Conservation (phyloP, 2,329 filamentous ascomycete genomes). For the Fusarium guadeloupense region DNA sequence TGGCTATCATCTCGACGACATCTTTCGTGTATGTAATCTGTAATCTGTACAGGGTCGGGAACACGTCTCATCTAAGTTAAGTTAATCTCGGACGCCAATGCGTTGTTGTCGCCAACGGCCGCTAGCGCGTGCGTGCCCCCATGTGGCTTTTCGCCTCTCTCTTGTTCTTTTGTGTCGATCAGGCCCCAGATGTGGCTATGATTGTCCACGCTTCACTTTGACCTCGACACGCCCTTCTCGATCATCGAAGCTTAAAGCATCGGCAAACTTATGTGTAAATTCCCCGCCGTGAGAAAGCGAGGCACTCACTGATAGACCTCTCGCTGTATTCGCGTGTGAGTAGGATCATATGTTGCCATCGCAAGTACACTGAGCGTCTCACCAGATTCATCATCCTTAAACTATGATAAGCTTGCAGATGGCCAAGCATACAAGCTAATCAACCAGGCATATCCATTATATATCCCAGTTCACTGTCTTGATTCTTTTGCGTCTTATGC, state of each 20-base stretch:
- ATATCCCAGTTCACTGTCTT: constrained; percentile 1
- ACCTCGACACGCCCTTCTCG: constrained; percentile 19
- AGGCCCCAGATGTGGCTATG: constrained; percentile 9
- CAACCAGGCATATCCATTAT: neutral
- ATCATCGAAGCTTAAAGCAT: constrained; percentile 6
- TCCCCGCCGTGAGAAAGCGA: neutral
- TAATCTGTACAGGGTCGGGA: constrained; percentile 21
- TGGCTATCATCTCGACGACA: constrained; percentile 6
- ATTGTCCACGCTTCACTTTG: constrained; percentile 17
- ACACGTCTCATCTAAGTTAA: constrained; percentile 36
- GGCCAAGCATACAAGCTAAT: neutral
- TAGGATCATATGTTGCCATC: no score
- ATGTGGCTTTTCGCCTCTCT: constrained; percentile 37
- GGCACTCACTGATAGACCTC: no score
- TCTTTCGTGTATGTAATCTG: neutral
- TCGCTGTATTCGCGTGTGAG: no score
- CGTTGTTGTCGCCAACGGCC: constrained; percentile 41
- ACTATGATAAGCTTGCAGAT: neutral
- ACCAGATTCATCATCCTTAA: neutral
- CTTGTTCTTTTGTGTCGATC: constrained; percentile 25
- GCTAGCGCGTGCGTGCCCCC: constrained; percentile 37
- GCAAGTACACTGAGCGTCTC: neutral
- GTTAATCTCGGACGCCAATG: constrained; percentile 34
- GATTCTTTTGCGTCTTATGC: constrained; percentile 13
- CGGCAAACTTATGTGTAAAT: constrained; percentile 9